These are phyloP conservation scores for Aspergillus egyptiacus DNA, from an alignment of 495 filamentous ascomycete species.

Conservation along the genomic window DNA sequence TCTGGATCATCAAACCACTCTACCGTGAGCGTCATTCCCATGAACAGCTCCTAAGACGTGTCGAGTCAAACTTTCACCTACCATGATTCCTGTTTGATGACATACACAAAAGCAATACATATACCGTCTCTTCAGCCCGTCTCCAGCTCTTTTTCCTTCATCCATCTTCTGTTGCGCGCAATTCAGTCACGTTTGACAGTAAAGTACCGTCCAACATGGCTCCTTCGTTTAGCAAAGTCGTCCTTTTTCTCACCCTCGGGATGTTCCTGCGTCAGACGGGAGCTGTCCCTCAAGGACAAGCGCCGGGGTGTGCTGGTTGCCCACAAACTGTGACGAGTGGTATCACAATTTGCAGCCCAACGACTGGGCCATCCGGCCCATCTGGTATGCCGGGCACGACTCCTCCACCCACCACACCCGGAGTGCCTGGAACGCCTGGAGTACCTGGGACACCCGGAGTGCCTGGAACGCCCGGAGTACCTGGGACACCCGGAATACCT, in stretches of 20 bases:
- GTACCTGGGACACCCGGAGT: not conserved
- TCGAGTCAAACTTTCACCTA: not conserved
- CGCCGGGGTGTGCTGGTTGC: not conserved
- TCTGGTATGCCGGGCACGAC: not conserved
- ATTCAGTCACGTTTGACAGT: not conserved
- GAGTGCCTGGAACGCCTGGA: not conserved
- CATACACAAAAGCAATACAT: conserved; percentile 5
- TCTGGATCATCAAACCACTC: not conserved
- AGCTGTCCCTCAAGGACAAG: conserved; percentile 1
- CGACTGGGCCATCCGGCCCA: conserved; percentile 2
- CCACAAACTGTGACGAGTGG: conserved; percentile 7
- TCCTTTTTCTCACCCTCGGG: conserved; percentile 1
- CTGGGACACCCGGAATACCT: not conserved
- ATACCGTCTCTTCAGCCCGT: not conserved
- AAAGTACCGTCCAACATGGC: not conserved
- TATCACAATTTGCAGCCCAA: conserved; percentile 1
- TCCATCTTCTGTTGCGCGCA: not conserved
- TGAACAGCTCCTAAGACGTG: not conserved
- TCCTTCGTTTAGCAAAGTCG: conserved; percentile 1
- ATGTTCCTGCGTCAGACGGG: conserved; percentile 5
- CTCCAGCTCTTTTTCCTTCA: not conserved
- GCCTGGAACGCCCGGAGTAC: not conserved
- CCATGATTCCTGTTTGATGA: not conserved
- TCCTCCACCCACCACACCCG: conserved; percentile 1
- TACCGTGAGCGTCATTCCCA: not conserved